Evolutionary conservation across 768 basidiomycete genomes (phyloP), one percentile per base, ranked within the genome.

Genomic region (Candolleomyces aberdarensis): DNA sequence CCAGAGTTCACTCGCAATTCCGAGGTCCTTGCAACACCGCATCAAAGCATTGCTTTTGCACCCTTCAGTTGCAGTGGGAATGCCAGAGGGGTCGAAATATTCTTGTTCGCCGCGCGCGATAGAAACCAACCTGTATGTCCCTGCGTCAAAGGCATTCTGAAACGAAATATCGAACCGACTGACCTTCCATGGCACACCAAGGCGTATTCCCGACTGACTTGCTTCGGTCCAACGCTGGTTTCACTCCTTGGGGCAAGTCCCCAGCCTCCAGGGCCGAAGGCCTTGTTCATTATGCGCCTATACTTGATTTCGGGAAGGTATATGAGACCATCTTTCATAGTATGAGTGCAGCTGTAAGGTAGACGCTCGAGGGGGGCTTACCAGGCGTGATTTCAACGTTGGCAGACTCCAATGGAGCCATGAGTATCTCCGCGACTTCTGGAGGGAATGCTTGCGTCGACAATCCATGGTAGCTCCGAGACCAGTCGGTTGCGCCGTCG

Each of bases 261-360:
- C 96, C 96, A 98, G 5, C 89, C 95, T 7, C 96, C 96, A 19
- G 96, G 96, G 11, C 96, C 95, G 67, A 98, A 98, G 0, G 96
- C 94, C 66, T 82, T 87, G 78, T 98, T 98, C 51, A 98, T 75
- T 39, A 93, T 86, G 22, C 96, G 85, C 17, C 96, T 84, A 69
- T 98, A 98, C 71, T 97, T 96, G 68, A 98, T 98, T 74, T 98
- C 96, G 19, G 96, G 96, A 7, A 98, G 85, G 74, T 98, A 98
- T 11, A 97, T 76, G 46, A 98, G 80, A 5, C 96, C 96, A 66
- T 98, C 96, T 96, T 60, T 8, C 6, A 20, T 10, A 47, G 40
- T 58, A 19, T 62, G 17, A 20, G 53, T 44, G 26, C 58, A 32
- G 44, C 56, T 41, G 17, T 20, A 13, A 9, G 26, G 3, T 36